Base-by-base conservation (phyloP, 768 basidiomycete genomes). In the Psilocybe cyanescens region DNA sequence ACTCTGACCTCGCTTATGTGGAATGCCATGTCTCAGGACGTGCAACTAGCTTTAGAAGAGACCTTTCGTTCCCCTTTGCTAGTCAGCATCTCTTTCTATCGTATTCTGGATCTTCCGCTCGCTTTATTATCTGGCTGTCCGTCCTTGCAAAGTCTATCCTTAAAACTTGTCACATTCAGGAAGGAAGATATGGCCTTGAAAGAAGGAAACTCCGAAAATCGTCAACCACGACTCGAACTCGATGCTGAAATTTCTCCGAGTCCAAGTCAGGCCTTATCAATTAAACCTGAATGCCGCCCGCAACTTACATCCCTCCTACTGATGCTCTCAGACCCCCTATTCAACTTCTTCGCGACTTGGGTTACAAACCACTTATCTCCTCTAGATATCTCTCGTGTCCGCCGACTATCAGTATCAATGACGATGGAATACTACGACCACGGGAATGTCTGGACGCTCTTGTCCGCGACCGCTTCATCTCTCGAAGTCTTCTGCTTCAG, bases 381-480 rank as follows among this genome's bases (percentile, higher is more conserved):
- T 37, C 30, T 61, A 8, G 55, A 57, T 24, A 29, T 52, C 4
- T 24, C 55, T 24, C 31, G 12, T 1, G 55, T 57, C 28, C 48
- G 37, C 19, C 19, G 50, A 28, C 41, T 61, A 3, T 56, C 60
- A 29, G 55, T 50, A 4, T 50, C 60, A n/a, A 61, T 61, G 60
- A 57, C 48, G 7, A 52, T 61, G 49, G 55, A 61, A 47, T 61
- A 61, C n/a, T 48, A 61, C 39, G 60, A 61, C 31, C 55, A 57
- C 8, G 55, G 55, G 41, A 41, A 57, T 28, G 44, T 57, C 19
- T n/a, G 56, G 24, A 61, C 35, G n/a, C 48, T 61, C 14, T 35
- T 61, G 7, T 35, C 52, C 7, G 55, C 60, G 1, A 51, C 55
- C 9, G 37, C 60, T 8, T 28, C 31, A 8, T 17, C 60, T 3